phyloP scores from a whole-genome alignment of 2,329 filamentous ascomycete species.

The Sclerotinia minor region DNA sequence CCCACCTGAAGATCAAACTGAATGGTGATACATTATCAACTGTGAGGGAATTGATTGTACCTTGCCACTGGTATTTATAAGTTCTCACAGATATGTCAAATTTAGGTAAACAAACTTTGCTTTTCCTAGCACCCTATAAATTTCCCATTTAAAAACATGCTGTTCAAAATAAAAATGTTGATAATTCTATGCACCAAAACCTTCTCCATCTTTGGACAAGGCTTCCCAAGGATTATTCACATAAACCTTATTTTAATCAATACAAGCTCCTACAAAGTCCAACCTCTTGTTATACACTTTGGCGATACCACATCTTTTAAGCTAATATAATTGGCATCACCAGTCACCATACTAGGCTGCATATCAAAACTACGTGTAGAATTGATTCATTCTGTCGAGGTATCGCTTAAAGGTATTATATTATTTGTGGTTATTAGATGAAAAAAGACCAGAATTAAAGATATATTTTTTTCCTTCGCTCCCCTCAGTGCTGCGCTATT shows the following conservation, averaged over 20 bases:
- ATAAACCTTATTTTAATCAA: conserved; percentile 43
- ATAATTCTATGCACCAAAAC: conserved; percentile 41
- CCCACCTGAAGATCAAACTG: neutral
- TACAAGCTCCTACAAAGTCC: conserved; percentile 43
- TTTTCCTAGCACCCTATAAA: neutral
- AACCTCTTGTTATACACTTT: conserved; percentile 40
- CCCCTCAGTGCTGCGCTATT: no score
- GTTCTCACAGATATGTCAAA: neutral
- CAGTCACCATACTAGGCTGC: neutral
- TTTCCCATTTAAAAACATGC: conserved; percentile 29
- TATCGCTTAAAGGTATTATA: conserved; percentile 43
- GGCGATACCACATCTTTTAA: conserved; percentile 34
- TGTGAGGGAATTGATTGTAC: neutral
- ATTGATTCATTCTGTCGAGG: conserved; percentile 34
- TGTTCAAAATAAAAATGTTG: conserved; percentile 38
- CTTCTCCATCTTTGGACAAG: conserved; percentile 39
- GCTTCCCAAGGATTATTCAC: conserved; percentile 41
- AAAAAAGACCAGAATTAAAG: conserved; percentile 38
- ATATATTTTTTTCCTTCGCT: no score
- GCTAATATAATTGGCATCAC: conserved; percentile 29
- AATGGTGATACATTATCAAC: neutral
- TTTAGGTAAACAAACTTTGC: conserved; percentile 15
- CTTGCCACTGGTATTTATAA: conserved; percentile 26
- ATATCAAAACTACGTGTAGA: conserved; percentile 36
- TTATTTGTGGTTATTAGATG: conserved; percentile 33